These are phyloP conservation scores for Rhypophila decipiens DNA, from an alignment of 495 filamentous ascomycete species.

Conservation along the genomic window DNA sequence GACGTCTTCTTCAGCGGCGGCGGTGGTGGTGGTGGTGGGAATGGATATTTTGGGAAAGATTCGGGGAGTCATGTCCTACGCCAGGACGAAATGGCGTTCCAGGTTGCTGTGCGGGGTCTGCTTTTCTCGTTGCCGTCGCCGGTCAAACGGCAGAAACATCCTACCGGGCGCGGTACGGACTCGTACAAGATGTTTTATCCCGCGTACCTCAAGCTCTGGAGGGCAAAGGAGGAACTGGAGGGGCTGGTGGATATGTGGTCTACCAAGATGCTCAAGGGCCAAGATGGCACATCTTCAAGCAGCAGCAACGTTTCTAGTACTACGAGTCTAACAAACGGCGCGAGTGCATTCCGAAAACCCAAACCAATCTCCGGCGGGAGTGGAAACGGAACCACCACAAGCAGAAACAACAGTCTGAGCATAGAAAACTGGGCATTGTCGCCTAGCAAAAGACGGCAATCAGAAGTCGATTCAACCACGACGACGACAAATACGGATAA, in stretches of 20 bases:
- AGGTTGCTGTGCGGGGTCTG: constrained; percentile 76
- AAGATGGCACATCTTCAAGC: constrained; percentile 22
- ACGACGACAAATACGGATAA: not conserved
- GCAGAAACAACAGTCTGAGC: not conserved
- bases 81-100: constrained; percentile 89
- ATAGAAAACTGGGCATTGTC: not conserved
- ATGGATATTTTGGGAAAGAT: constrained; percentile 41
- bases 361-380: constrained; percentile 1
- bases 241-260: constrained; percentile 63
- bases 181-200: constrained; percentile 86
- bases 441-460: not conserved
- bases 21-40: constrained; percentile 32
- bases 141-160: constrained; percentile 57
- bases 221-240: constrained; percentile 70
- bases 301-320: constrained; percentile 6
- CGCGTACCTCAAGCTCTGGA: constrained; percentile 67
- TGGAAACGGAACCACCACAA: not conserved
- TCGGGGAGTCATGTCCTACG: constrained; percentile 65
- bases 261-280: constrained; percentile 46
- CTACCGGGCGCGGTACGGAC: constrained; percentile 43
- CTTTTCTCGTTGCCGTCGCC: constrained; percentile 78
- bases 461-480: not conserved
- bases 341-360: constrained; percentile 34
- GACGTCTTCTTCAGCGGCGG: constrained; percentile 48
- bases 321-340: constrained; percentile 25